Percentiles rank a stretch among this genome's conserved stretches.
These are phyloP conservation scores for Lathyrus oleraceus DNA, from an alignment of 306 rosid genomes.

Conservation along the genomic window DNA sequence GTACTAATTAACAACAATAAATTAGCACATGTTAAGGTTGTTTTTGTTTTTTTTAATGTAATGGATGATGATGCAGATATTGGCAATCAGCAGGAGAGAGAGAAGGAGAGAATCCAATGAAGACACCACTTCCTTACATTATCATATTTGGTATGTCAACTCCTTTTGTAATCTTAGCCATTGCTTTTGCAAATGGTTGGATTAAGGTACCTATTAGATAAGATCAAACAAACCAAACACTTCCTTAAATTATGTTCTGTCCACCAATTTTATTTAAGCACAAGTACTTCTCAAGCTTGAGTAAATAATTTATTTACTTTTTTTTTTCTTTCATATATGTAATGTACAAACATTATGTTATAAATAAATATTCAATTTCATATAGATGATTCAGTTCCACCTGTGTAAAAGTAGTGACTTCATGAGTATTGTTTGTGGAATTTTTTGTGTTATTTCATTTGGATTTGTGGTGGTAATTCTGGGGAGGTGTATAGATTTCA, in stretches of 20 bases:
- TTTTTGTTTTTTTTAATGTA: too few relatives aligned
- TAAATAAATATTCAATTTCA: too few relatives aligned
- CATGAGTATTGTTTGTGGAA: too few relatives aligned
- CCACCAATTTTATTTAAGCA: neutral
- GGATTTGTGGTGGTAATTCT: too few relatives aligned
- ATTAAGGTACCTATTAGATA: constrained; percentile 85
- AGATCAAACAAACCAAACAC: constrained; percentile 19
- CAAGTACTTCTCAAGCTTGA: constrained; percentile 5
- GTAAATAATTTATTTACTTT: constrained; percentile 27
- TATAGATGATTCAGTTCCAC: too few relatives aligned
- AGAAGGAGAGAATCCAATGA: constrained; percentile 98
- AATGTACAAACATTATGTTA: constrained; percentile 27
- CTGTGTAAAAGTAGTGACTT: too few relatives aligned
- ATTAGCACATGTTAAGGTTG: too few relatives aligned
- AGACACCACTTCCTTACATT: constrained; percentile 91
- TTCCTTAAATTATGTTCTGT: neutral
- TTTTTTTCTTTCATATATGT: neutral
- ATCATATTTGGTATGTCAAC: constrained; percentile 97
- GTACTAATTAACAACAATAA: neutral
- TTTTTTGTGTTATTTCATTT: too few relatives aligned
- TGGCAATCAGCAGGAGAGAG: constrained; percentile 99
- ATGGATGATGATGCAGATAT: constrained; percentile 54
- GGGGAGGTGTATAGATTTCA: too few relatives aligned
- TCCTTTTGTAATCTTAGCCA: constrained; percentile 96
- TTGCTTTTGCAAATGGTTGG: constrained; percentile 98